Conservation (phyloP, 805 yeast genomes). For the Tetrapisispora namnaoensis region DNA sequence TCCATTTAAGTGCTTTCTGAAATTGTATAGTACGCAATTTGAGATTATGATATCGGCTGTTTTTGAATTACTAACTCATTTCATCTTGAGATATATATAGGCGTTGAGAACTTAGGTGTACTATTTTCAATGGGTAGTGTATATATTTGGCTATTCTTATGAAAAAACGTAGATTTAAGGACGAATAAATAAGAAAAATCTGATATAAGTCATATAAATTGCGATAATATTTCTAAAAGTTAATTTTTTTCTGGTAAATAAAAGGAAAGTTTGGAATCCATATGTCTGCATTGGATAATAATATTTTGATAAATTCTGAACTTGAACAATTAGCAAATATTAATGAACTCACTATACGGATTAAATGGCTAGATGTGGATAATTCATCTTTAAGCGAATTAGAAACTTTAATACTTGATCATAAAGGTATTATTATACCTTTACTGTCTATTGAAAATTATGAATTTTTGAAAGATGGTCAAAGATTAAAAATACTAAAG, state of each 20-base stretch:
- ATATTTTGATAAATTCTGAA: slow-evolving; percentile 2
- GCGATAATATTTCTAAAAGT: too few species aligned
- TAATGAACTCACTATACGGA: slow-evolving; percentile 19
- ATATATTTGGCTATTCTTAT: too few species aligned
- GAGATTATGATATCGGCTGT: too few species aligned
- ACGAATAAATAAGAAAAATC: too few species aligned
- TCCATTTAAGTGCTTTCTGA: too few species aligned
- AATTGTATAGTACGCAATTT: too few species aligned
- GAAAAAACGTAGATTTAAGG: too few species aligned
- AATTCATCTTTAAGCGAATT: not conserved
- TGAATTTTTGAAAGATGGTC: slow-evolving; percentile 20
- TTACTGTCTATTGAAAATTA: slow-evolving; percentile 22
- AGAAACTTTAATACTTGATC: slow-evolving; percentile 2
- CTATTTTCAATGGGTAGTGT: too few species aligned
- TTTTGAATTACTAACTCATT: too few species aligned
- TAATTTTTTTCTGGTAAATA: not conserved
- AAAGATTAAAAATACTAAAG: slow-evolving; percentile 14
- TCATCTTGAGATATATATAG: too few species aligned
- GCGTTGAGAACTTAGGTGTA: too few species aligned
- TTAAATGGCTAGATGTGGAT: slow-evolving; percentile 11
- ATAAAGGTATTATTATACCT: slow-evolving; percentile 16
- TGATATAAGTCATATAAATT: too few species aligned
- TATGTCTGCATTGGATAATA: not conserved
- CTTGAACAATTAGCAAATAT: slow-evolving; percentile 26
- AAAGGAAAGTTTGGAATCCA: not conserved